phyloP scores from a whole-genome alignment of 192 early-diverging fungal species.

The Coemansia sp. region DNA sequence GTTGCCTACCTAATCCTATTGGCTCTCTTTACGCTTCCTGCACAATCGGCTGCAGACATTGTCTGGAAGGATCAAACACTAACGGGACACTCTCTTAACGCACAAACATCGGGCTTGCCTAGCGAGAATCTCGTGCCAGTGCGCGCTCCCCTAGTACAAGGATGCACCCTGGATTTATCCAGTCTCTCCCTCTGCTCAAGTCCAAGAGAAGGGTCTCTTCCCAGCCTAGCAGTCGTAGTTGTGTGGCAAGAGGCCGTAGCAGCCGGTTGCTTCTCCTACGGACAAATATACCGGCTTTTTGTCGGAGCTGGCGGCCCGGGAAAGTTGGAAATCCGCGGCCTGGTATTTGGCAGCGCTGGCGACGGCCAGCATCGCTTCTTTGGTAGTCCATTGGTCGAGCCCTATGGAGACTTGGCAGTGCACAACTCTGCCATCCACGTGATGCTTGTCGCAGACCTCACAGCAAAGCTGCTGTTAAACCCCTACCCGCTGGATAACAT shows the following conservation, averaged over 20 bases:
- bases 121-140: slow-evolving; percentile 5
- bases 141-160: slow-evolving; percentile 3
- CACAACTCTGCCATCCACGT: not conserved
- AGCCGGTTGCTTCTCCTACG: slow-evolving; percentile 33
- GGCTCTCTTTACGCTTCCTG: not conserved
- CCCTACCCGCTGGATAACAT: not conserved
- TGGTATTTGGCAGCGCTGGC: slow-evolving; percentile 28
- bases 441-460: slow-evolving; percentile 7
- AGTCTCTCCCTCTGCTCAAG: not conserved
- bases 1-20: not conserved
- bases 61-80: slow-evolving; percentile 1
- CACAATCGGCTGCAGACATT: slow-evolving; percentile 7
- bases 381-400: slow-evolving; percentile 40
- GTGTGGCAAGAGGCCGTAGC: slow-evolving; percentile 26
- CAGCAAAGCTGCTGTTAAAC: not conserved
- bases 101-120: not conserved
- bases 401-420: slow-evolving; percentile 15
- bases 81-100: slow-evolving; percentile 10
- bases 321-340: not conserved
- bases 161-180: slow-evolving; percentile 5
- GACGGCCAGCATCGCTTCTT: not conserved
- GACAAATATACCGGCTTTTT: slow-evolving; percentile 13
- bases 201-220: not conserved
- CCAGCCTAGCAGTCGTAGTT: slow-evolving; percentile 11
- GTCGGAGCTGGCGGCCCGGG: not conserved